Evolutionary conservation across 2,329 filamentous ascomycete species (phyloP).

Genomic region (Cladosporium sphaerospermum): DNA sequence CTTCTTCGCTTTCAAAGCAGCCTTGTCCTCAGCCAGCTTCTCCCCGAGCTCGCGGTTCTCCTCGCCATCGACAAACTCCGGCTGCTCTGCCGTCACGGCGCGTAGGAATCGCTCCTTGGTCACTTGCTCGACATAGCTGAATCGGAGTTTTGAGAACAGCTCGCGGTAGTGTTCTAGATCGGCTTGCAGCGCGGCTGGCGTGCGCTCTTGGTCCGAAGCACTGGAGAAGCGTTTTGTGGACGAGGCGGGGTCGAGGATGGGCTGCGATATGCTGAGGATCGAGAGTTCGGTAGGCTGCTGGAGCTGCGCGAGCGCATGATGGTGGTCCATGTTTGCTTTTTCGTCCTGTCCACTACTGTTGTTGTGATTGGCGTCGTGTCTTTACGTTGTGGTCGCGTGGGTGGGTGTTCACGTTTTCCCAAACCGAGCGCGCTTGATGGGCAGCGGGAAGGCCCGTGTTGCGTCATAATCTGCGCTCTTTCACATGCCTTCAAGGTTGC

Average conservation of each 20-base stretch:
- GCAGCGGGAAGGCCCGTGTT: neutral
- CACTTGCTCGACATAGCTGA: conserved; percentile 96
- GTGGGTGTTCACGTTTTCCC: neutral
- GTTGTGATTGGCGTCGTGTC: neutral
- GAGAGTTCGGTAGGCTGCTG: conserved; percentile 57
- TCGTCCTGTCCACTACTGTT: no score
- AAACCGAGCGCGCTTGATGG: neutral
- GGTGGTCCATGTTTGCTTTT: conserved; percentile 14
- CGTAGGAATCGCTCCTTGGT: conserved; percentile 98
- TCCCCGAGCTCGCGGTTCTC: conserved; percentile 76
- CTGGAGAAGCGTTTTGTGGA: conserved; percentile 59
- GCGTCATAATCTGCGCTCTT: neutral
- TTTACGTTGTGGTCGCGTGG: no score
- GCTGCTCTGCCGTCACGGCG: conserved; percentile 84
- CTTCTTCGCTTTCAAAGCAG: conserved; percentile 72
- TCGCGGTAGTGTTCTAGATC: conserved; percentile 90
- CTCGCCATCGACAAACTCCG: conserved; percentile 70
- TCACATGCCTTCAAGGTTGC: neutral
- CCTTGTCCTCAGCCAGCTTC: conserved; percentile 64
- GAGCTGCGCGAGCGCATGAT: conserved; percentile 34
- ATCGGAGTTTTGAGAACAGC: conserved; percentile 90
- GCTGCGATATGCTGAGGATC: conserved; percentile 45
- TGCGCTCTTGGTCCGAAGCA: conserved; percentile 62
- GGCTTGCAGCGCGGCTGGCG: conserved; percentile 70
- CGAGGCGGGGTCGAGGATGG: conserved; percentile 29